These are phyloP conservation scores for Penicillium expansum DNA, from an alignment of 2,329 filamentous ascomycete species.

Conservation along the genomic window DNA sequence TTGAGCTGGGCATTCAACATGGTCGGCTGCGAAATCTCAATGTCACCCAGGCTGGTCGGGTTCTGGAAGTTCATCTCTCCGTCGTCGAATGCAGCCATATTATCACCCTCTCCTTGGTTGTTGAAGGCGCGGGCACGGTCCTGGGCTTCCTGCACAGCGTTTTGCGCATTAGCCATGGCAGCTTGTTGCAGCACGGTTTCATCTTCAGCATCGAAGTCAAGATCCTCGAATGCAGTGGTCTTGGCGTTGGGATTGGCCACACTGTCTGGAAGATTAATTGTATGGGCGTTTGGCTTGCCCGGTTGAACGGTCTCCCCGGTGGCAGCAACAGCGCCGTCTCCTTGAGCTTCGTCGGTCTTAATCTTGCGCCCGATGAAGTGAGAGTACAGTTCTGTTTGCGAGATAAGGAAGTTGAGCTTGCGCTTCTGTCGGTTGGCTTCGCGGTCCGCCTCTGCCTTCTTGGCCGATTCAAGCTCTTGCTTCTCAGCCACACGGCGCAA, in stretches of 20 bases:
- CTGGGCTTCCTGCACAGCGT: constrained; percentile 90
- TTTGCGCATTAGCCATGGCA: constrained; percentile 93
- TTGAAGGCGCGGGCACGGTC: constrained; percentile 93
- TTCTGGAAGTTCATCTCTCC: constrained; percentile 99
- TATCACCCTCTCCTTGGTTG: constrained; percentile 60
- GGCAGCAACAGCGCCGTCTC: constrained; percentile 68
- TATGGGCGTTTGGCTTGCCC: constrained; percentile 38
- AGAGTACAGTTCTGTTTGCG: constrained; percentile 96
- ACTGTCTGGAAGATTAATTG: constrained; percentile 49
- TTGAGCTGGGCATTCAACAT: constrained; percentile 92
- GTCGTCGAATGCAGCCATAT: constrained; percentile 75
- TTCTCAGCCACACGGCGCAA: constrained; percentile 89
- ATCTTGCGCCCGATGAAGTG: constrained; percentile 99
- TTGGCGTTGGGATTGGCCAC: constrained; percentile 58
- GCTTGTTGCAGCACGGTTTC: constrained; percentile 77
- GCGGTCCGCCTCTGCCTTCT: constrained; percentile 93
- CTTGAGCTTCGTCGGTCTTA: constrained; percentile 93
- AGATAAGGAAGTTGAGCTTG: constrained; percentile 99
- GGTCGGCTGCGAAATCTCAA: constrained; percentile 91
- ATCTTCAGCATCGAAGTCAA: constrained; percentile 94
- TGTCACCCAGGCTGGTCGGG: constrained; percentile 87
- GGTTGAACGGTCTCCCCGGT: constrained; percentile 46
- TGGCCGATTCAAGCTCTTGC: constrained; percentile 93
- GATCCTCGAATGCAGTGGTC: constrained; percentile 89
- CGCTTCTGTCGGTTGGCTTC: constrained; percentile 97